Evolutionary conservation across 352 stramenopile species (phyloP).

Genomic region (Pilasporangium apinafurcum): DNA sequence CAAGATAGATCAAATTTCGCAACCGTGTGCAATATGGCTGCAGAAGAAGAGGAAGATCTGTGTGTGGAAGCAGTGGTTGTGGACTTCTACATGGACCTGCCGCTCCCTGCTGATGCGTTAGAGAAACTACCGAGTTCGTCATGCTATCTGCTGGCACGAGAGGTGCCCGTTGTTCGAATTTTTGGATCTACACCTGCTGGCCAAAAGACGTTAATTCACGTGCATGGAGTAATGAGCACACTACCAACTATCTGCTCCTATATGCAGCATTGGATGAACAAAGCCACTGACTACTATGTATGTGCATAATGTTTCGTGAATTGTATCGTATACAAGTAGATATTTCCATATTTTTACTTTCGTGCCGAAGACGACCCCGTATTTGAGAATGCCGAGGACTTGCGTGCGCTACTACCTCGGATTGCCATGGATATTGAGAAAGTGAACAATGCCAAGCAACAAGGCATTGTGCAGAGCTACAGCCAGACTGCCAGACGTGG

Average conservation of each 20-base stretch:
- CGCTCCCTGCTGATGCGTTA: conserved; percentile 46
- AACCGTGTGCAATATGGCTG: too few species aligned
- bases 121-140: conserved; percentile 38
- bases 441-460: conserved; percentile 37
- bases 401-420: conserved; percentile 50
- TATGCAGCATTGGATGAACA: conserved; percentile 2
- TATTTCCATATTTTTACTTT: conserved; percentile 89
- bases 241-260: too few species aligned
- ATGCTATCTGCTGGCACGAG: conserved; percentile 55
- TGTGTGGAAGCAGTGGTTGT: conserved; percentile 74
- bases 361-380: conserved; percentile 48
- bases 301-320: neutral
- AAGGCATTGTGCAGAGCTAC: conserved; percentile 13
- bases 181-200: conserved; percentile 87
- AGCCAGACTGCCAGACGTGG: conserved; percentile 3
- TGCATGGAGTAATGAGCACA: conserved; percentile 74
- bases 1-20: conserved; percentile 6
- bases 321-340: conserved; percentile 17
- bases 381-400: conserved; percentile 62
- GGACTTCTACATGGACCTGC: conserved; percentile 73
- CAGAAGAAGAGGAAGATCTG: conserved; percentile 29
- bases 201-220: conserved; percentile 86
- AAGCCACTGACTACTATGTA: too few species aligned
- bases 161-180: conserved; percentile 84
- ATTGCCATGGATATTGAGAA: conserved; percentile 71